Evolutionary conservation across 331 rosid genomes (phyloP).

Genomic region (Rosa hybrid): DNA sequence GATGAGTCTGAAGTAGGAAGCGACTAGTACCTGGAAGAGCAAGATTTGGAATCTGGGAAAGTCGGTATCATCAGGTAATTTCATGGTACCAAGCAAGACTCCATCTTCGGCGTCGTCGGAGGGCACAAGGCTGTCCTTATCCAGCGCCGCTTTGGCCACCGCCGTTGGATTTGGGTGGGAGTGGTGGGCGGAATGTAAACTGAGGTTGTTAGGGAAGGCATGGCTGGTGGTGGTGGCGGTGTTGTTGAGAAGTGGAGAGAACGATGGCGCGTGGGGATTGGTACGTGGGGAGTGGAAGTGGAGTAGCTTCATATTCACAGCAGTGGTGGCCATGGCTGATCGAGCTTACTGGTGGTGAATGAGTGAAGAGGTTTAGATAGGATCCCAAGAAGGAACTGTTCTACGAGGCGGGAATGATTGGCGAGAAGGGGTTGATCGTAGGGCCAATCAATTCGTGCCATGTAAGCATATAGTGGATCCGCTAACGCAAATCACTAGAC

Average conservation of each 20-base stretch:
- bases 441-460: neutral
- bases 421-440: neutral
- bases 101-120: slow-evolving; percentile 55
- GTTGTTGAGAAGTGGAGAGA: slow-evolving; percentile 19
- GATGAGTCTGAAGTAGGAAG: neutral
- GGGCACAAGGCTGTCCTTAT: slow-evolving; percentile 30
- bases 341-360: neutral
- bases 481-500: neutral
- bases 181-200: slow-evolving; percentile 10
- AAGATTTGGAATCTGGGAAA: slow-evolving; percentile 65
- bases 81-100: slow-evolving; percentile 84
- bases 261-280: slow-evolving; percentile 26
- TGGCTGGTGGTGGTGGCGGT: neutral
- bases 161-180: slow-evolving; percentile 8
- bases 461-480: neutral
- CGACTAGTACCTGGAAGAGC: slow-evolving; percentile 63
- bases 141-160: slow-evolving; percentile 46
- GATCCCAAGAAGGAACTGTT: neutral
- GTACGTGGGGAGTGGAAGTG: slow-evolving; percentile 18
- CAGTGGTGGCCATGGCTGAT: slow-evolving; percentile 9
- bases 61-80: slow-evolving; percentile 58
- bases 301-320: slow-evolving; percentile 24
- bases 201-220: slow-evolving; percentile 33
- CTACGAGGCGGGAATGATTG: slow-evolving; percentile 20
- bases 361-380: neutral